Evolutionary conservation across 352 stramenopile species (phyloP).

Genomic region (Phytopythium boreale): DNA sequence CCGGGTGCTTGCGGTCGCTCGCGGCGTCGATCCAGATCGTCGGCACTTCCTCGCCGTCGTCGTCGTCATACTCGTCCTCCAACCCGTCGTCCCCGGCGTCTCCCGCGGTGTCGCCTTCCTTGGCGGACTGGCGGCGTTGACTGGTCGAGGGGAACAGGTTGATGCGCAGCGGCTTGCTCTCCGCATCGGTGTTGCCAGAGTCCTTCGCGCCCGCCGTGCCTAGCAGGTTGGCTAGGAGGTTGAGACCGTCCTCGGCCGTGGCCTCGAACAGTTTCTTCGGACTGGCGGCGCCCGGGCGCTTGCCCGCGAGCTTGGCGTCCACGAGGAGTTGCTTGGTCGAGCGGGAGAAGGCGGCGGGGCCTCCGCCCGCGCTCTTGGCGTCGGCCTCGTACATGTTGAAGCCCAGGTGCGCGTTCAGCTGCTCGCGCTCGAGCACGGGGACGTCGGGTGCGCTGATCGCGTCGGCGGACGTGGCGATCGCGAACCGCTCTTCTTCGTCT

Average conservation of each 20-base stretch:
- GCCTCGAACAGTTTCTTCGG: constrained; percentile 73
- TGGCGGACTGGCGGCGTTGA: constrained; percentile 28
- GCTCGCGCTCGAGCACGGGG: constrained; percentile 55
- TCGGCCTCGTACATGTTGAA: constrained; percentile 87
- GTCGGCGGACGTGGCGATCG: constrained; percentile 48
- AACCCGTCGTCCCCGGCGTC: constrained; percentile 20
- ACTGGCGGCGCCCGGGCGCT: constrained; percentile 17
- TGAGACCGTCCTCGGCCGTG: constrained; percentile 76
- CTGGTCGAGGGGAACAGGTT: constrained; percentile 64
- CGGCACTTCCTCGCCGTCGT: constrained; percentile 60
- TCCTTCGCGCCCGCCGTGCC: constrained; percentile 50
- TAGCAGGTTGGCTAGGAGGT: constrained; percentile 82
- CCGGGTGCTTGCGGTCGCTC: constrained; percentile 62
- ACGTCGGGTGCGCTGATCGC: constrained; percentile 45
- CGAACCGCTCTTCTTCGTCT: constrained; percentile 69
- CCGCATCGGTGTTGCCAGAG: constrained; percentile 17
- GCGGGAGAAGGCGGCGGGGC: constrained; percentile 16
- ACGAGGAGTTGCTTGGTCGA: constrained; percentile 58
- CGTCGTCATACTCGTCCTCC: constrained; percentile 34
- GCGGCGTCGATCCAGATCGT: constrained; percentile 82
- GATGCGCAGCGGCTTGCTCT: constrained; percentile 68
- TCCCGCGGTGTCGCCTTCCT: constrained; percentile 26
- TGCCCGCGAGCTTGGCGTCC: constrained; percentile 47
- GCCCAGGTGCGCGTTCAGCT: constrained; percentile 55
- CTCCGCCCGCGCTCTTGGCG: constrained; percentile 37